Conservation (phyloP, 2,329 filamentous ascomycete species). For the Botrytis squamosa region DNA sequence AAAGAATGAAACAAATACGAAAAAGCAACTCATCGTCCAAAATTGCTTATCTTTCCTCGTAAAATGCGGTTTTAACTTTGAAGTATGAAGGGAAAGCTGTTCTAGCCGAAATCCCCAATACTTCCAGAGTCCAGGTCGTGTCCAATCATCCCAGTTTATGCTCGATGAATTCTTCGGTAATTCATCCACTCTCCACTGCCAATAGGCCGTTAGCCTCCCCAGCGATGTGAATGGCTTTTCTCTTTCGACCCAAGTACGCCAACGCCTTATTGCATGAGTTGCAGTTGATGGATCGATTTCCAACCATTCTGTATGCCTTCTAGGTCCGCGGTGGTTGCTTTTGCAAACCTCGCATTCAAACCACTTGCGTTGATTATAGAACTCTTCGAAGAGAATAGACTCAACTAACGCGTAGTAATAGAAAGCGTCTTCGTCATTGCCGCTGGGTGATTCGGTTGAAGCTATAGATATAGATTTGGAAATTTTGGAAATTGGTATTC, state of each 20-base stretch:
- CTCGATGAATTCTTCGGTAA: constrained; percentile 16
- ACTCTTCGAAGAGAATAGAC: constrained; percentile 22
- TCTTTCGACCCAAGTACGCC: constrained; percentile 25
- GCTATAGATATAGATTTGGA: background rate
- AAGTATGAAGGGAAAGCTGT: background rate
- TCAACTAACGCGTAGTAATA: constrained; percentile 24
- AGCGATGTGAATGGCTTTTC: constrained; percentile 22
- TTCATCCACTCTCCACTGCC: constrained; percentile 26
- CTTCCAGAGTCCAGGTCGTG: background rate
- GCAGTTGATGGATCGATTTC: constrained; percentile 21
- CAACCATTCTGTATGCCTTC: constrained; percentile 28
- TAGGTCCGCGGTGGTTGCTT: background rate
- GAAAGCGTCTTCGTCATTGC: constrained; percentile 19
- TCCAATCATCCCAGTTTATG: constrained; percentile 28
- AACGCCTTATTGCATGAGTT: constrained; percentile 22
- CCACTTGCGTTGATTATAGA: constrained; percentile 23
- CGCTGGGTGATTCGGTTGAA: background rate
- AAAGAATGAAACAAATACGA: background rate
- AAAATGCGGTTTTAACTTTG: background rate
- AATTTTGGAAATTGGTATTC: background rate
- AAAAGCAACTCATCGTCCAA: background rate
- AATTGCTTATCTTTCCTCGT: constrained; percentile 10
- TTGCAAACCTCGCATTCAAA: constrained; percentile 16
- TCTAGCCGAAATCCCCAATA: background rate
- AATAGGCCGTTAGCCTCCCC: constrained; percentile 24